phyloP scores from a whole-genome alignment of 164 flowering plant genomes.

The Platanus orientalis region DNA sequence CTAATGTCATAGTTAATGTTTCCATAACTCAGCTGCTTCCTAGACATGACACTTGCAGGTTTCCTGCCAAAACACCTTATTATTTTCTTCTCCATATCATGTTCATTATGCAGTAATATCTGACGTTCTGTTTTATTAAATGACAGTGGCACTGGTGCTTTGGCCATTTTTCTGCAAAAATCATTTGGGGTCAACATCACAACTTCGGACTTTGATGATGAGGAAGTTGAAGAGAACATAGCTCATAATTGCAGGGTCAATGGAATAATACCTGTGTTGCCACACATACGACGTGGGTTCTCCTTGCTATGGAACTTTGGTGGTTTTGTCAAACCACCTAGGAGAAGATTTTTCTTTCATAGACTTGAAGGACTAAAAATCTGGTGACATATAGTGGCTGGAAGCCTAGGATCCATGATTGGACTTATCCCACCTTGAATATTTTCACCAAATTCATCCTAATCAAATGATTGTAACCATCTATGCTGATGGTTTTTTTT shows the following conservation, averaged over 20 bases:
- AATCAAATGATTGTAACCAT: too few relatives aligned
- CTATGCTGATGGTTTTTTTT: too few relatives aligned
- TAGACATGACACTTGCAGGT: neutral
- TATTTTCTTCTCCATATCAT: neutral
- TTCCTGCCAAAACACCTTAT: neutral
- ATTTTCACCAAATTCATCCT: too few relatives aligned
- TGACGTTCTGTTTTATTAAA: conserved; percentile 1
- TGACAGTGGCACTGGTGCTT: conserved; percentile 95
- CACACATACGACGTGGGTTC: conserved; percentile 81
- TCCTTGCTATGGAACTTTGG: conserved; percentile 1
- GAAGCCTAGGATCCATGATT: too few relatives aligned
- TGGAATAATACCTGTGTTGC: conserved; percentile 61
- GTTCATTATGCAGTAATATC: neutral
- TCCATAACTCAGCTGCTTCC: neutral
- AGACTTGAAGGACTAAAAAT: too few relatives aligned
- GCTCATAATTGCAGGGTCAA: conserved; percentile 73
- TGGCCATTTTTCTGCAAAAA: conserved; percentile 79
- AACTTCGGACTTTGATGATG: conserved; percentile 86
- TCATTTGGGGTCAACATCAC: conserved; percentile 68
- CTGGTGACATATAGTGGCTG: too few relatives aligned
- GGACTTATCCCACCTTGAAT: too few relatives aligned
- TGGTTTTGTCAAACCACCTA: neutral
- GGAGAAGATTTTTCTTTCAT: neutral
- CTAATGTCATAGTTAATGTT: neutral
- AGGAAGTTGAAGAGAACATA: conserved; percentile 84